Evolutionary conservation across 805 yeast species (phyloP), one percentile per base, ranked within the genome.

Genomic region (Ogataea henricii): DNA sequence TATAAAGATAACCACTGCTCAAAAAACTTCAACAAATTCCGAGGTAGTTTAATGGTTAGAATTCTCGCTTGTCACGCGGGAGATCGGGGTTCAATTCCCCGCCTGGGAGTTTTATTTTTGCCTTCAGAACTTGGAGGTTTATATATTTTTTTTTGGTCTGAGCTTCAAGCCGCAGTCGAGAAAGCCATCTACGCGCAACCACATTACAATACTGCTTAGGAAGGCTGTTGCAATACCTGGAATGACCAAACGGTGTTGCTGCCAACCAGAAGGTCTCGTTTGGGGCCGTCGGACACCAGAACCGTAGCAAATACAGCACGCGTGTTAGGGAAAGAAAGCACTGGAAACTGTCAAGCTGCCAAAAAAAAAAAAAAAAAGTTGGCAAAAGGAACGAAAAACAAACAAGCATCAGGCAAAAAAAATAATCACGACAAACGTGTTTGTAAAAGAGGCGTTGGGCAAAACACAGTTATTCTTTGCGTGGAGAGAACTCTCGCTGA

Each of bases 31-130:
- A 27, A 27, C 30, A 46, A 36, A 18, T 18, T 66, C 71, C 69
- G 63, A 63, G 71, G 64, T 66, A 65, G 70, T 67, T 67, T 67
- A 67, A 68, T 66, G 70, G 71, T 65, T 66, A 67, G 71, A 67
- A 67, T 67, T 64, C 62, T 62, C 71, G 71, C 71, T 67, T 67
- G 71, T 67, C 71, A 67, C 71, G 71, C 68, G 71, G 68, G 67
- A 61, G 71, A 67, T 68, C 71, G 65, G 70, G 70, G 71, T 67
- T 67, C 71, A 63, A 67, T 66, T 67, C 71, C 70, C 71, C 65
- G 71, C 65, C 66, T 65, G 68, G 70, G 71, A 67, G 71, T 18
- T 36, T 48, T 45, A 34, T 47, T 53, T 52, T 50, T 29, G 39
- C 32, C 30, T 43, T 35, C n/a, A n/a, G n/a, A n/a, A n/a, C 10